Evolutionary conservation across 257 asterid species (phyloP), one percentile per base, ranked within the genome.

Genomic region (Nicotiana attenuata): DNA sequence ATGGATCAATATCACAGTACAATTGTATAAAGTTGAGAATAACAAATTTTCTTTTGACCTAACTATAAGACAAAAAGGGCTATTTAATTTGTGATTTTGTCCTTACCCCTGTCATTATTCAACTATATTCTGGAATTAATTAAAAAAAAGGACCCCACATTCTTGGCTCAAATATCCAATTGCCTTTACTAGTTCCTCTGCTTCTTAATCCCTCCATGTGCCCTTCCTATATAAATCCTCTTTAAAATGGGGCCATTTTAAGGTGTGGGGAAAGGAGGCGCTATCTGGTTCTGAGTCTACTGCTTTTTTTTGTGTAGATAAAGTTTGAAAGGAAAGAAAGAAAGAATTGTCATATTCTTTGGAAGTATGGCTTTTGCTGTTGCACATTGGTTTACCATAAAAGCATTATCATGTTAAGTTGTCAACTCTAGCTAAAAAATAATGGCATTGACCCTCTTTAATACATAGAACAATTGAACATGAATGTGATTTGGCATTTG

Each of bases 201-300:
- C 45, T 56, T 60, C 64, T 55, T 82, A 47, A 82, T 78, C 75
- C 80, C 47, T 87, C 90, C 94, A 92, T 85, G 94, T 89, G 93
- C 87, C 78, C 85, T 83, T 50, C 88, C 50, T 65, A 59, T 33
- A 64, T 66, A 83, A 77, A 82, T 80, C 85, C 87, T 85, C 81
- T 63, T 31, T 28, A 81, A 67, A 41, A 87, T 90, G 94, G 89
- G 90, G 82, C 90, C 91, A 82, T 82, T 50, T 75, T 75, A 75
- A 16, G 78, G 73, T 53, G 64, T 60, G 81, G 53, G 63, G n/a
- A 47, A 65, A 14, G 60, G 82, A 81, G 80, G 66, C 85, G 80
- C 67, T 76, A 55, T 87, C 86, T 80, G 19, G 24, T 47, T 26
- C 68, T 63, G n/a, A 63, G 64, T 57, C 64, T 19, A 57, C 57